Percentiles rank a stretch among this genome's conserved stretches.
phyloP scores from a whole-genome alignment of 192 early-diverging fungal genomes.

The Paraglomus brasilianum region DNA sequence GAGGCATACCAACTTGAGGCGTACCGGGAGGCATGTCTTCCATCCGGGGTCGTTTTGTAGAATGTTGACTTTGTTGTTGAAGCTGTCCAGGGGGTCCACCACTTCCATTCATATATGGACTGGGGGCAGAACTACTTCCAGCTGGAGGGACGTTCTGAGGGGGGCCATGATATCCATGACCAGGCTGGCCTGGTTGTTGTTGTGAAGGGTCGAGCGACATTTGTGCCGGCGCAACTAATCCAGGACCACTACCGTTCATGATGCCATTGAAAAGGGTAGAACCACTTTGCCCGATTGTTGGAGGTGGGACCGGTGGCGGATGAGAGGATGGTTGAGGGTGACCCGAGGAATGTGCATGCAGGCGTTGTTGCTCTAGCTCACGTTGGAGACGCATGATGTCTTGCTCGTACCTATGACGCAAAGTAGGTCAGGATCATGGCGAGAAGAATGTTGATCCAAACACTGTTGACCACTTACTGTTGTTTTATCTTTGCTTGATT shows the following conservation, averaged over 20 bases:
- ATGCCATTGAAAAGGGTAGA: conserved; percentile 57
- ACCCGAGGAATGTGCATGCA: conserved; percentile 49
- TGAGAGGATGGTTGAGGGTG: conserved; percentile 55
- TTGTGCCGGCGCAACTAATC: conserved; percentile 51
- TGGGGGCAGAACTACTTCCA: conserved; percentile 40
- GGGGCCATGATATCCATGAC: conserved; percentile 37
- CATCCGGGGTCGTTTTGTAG: conserved; percentile 37
- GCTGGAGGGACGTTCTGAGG: conserved; percentile 38
- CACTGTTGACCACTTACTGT: conserved; percentile 20
- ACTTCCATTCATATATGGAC: conserved; percentile 45
- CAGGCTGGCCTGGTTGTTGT: conserved; percentile 38
- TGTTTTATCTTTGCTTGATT: conserved; percentile 31
- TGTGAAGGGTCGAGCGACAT: conserved; percentile 50
- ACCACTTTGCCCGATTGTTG: conserved; percentile 62
- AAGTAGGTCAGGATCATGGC: not conserved
- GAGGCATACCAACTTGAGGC: conserved; percentile 45
- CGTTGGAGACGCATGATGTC: conserved; percentile 79
- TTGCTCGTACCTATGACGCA: conserved; percentile 64
- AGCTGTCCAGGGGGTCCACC: conserved; percentile 33
- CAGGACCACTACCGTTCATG: conserved; percentile 47
- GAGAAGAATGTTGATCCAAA: not conserved
- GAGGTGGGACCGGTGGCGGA: conserved; percentile 53
- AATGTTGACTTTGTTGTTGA: conserved; percentile 44
- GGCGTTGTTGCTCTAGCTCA: conserved; percentile 76
- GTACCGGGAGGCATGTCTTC: conserved; percentile 39